Base-by-base conservation (phyloP, 1,284 basidiomycete genomes). In the Tremellales sp. region DNA sequence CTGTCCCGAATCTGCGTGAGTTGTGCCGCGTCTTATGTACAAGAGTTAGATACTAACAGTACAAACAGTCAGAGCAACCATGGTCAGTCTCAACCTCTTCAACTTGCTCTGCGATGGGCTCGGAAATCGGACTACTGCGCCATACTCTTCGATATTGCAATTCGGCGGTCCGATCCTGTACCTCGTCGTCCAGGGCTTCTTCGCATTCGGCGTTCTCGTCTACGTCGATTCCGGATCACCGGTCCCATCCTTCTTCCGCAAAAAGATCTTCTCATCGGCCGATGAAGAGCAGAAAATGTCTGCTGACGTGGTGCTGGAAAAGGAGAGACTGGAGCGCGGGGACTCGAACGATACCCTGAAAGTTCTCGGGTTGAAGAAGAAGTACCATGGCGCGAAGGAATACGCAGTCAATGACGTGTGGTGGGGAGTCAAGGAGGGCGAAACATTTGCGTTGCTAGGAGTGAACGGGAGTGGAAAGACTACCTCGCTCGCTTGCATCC, bases 381-480 rank as follows among this genome's bases (percentile, higher is more conserved):
- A 78, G 2, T 88, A 81, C 51, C 73, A 75, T 5, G 62, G 56
- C 2, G 58, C 58, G 51, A 68, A 47, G 6, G 78, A 79, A 26
- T 79, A 74, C 29, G 85, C 84, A 0, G 84, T 88, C 0, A 81
- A 87, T 58, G 77, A 86, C 53, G 81, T 87, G 33, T 83, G 79
- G 48, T 81, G 88, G 57, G 82, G 80, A 0, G 82, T 88, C 10
- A 72, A 78, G 0, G 69, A 68, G 16, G 78, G 85, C 37, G 82
- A 81, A 1, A 78, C 84, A 2, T 85, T 87, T 53, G 83, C 83
- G 3, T 69, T 89, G 53, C 75, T 88, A 14, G 87, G 86, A 3
- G 85, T 86, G 1, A 89, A 88, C 54, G 86, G 86, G 1, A 86
- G 85, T 9, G 74, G 71, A 0, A 88, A 88, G 70, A 87, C 84